phyloP scores from a whole-genome alignment of 2,329 filamentous ascomycete species.

The Teratosphaeria zuluensis region DNA sequence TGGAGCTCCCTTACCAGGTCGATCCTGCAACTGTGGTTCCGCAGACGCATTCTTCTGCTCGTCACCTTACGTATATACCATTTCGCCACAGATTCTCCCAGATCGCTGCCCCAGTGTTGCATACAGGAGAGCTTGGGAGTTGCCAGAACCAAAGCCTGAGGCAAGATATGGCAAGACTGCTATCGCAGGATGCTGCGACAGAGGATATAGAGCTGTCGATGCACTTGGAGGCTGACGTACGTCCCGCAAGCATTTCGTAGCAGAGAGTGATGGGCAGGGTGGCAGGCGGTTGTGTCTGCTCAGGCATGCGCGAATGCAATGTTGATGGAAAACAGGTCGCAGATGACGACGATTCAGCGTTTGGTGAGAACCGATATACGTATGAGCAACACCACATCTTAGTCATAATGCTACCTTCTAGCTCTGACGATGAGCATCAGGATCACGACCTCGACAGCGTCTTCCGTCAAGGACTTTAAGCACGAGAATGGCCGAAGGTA shows the following conservation, averaged over 20 bases:
- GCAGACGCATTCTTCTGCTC: background rate
- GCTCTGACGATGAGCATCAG: slow-evolving; percentile 3
- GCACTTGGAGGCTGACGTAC: background rate
- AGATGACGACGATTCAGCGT: slow-evolving; percentile 12
- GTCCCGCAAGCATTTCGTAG: background rate
- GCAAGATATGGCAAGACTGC: background rate
- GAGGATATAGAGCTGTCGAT: background rate
- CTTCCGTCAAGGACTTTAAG: slow-evolving; percentile 15
- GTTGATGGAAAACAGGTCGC: slow-evolving; percentile 2
- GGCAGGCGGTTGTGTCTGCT: background rate
- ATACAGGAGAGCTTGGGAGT: background rate
- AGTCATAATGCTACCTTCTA: background rate
- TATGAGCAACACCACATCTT: background rate
- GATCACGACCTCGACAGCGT: slow-evolving; percentile 14
- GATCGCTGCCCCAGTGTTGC: background rate
- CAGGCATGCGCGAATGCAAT: background rate
- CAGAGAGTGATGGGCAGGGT: background rate
- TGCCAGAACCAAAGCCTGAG: background rate
- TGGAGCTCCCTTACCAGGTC: background rate
- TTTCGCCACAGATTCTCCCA: background rate
- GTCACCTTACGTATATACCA: background rate
- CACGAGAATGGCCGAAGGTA: slow-evolving; percentile 23
- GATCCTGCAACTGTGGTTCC: background rate
- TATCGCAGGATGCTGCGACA: background rate
- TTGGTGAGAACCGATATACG: slow-evolving; percentile 12